Percentiles rank a stretch among this genome's conserved stretches.
Evolutionary conservation across 257 asterid genomes (phyloP).

Genomic region (Lycium ferocissimum): DNA sequence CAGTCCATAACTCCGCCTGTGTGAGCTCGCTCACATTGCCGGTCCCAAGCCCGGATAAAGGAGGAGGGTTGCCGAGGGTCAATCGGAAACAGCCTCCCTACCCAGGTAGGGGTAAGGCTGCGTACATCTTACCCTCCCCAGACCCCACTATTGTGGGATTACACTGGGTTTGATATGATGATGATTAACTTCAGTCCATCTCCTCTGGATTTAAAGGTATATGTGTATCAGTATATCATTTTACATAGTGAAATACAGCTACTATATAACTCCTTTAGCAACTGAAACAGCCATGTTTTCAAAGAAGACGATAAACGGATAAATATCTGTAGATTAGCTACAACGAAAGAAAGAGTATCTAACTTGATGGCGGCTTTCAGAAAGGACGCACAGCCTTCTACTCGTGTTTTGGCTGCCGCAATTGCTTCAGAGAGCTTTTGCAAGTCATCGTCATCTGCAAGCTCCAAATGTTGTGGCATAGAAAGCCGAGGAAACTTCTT

Average conservation of each 20-base stretch:
- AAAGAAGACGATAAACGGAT: not conserved
- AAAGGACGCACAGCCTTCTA: conserved; percentile 88
- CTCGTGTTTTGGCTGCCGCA: conserved; percentile 91
- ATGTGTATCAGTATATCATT: not conserved
- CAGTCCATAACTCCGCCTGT: no score
- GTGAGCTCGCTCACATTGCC: no score
- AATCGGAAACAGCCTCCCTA: no score
- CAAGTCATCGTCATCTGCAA: conserved; percentile 85
- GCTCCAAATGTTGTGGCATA: conserved; percentile 86
- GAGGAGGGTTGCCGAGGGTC: no score
- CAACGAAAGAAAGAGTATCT: conserved; percentile 38
- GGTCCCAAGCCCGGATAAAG: no score
- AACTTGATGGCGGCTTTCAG: conserved; percentile 86
- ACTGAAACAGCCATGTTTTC: not conserved
- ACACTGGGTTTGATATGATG: no score
- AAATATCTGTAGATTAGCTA: not conserved
- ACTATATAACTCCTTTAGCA: not conserved
- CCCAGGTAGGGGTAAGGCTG: no score
- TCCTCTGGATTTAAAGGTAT: not conserved
- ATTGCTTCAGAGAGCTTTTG: conserved; percentile 86
- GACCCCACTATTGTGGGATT: no score
- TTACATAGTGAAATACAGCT: not conserved
- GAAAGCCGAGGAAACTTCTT: conserved; percentile 77
- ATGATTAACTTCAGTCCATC: not conserved
- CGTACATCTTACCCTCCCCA: no score